phyloP scores from a whole-genome alignment of 2,329 filamentous ascomycete species.

The Aspergillus felis region DNA sequence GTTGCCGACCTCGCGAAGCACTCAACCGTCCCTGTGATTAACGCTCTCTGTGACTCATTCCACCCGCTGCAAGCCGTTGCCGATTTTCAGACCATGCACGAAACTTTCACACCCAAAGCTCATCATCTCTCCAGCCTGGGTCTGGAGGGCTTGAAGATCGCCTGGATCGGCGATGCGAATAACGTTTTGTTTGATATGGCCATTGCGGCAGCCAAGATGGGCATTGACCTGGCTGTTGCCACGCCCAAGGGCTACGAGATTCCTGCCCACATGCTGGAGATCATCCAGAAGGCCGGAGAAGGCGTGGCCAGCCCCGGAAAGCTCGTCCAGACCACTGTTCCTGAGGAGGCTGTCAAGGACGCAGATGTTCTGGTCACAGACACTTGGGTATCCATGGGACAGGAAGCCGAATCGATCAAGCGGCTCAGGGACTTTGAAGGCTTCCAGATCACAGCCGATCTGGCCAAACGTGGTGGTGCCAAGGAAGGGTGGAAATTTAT shows the following conservation, averaged over 20 bases:
- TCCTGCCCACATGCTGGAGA: slow-evolving; percentile 65
- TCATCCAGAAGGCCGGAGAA: slow-evolving; percentile 64
- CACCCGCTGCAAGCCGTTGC: slow-evolving; percentile 93
- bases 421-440: slow-evolving; percentile 77
- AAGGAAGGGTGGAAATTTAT: slow-evolving; percentile 94
- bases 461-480: slow-evolving; percentile 79
- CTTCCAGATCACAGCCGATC: slow-evolving; percentile 84
- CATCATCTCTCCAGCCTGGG: slow-evolving; percentile 53
- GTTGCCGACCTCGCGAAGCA: slow-evolving; percentile 66
- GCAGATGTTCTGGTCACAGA: slow-evolving; percentile 93
- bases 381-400: slow-evolving; percentile 98
- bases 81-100: slow-evolving; percentile 86
- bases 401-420: slow-evolving; percentile 78
- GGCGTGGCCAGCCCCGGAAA: slow-evolving; percentile 59
- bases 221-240: slow-evolving; percentile 80
- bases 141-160: slow-evolving; percentile 79
- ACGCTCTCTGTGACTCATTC: slow-evolving; percentile 82
- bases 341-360: slow-evolving; percentile 77
- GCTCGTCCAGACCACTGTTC: slow-evolving; percentile 70
- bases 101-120: slow-evolving; percentile 60
- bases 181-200: slow-evolving; percentile 95
- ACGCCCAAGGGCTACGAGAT: slow-evolving; percentile 83
- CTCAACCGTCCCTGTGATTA: slow-evolving; percentile 77
- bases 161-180: slow-evolving; percentile 95
- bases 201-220: slow-evolving; percentile 80